Evolutionary conservation across 345 rosid species (phyloP), one percentile per base, ranked within the genome.

Genomic region (Dipteronia dyeriana): DNA sequence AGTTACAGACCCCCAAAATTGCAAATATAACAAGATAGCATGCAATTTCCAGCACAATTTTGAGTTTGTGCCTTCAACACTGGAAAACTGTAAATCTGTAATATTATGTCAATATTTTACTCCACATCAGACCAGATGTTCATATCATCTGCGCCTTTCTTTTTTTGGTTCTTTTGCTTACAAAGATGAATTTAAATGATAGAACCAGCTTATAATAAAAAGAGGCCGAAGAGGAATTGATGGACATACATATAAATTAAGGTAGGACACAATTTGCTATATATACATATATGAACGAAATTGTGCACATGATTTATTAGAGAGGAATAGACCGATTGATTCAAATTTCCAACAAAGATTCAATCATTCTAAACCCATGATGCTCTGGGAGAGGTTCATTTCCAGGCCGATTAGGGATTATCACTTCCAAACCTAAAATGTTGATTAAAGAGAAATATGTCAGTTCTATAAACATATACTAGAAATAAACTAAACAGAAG

Each of bases 401-500:
- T 17, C 81, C 79, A 5, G 75, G 83, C 20, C 79, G 65, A 65
- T 75, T 17, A 19, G 66, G 71, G 23, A 82, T 65, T 23, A 71
- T 9, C 19, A 59, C 74, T 67, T 83, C 82, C 79, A 83, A 70
- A 77, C 86, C 83, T 77, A 75, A 49, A 70, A 59, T n/a, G 5
- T 7, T 59, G 13, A 59, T 59, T 53, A 53, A 53, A 53, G 57
- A 53, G 57, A 20, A 10, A n/a, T 57, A 57, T n/a, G 20, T 31
- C 47, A 66, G 5, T 13, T 5, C 49, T 7, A 0, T 17, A 43
- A 20, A 11, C 9, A 68, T 6, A 20, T 17, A 2, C 10, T 7
- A 20, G n/a, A 22, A 22, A 47, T 23, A 68, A 47, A n/a, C n/a
- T 53, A 43, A 9, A 16, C 23, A 43, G 8, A 41, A 66, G 25